phyloP scores from a whole-genome alignment of 1,284 basidiomycete species.

The Dichomitus squalens region DNA sequence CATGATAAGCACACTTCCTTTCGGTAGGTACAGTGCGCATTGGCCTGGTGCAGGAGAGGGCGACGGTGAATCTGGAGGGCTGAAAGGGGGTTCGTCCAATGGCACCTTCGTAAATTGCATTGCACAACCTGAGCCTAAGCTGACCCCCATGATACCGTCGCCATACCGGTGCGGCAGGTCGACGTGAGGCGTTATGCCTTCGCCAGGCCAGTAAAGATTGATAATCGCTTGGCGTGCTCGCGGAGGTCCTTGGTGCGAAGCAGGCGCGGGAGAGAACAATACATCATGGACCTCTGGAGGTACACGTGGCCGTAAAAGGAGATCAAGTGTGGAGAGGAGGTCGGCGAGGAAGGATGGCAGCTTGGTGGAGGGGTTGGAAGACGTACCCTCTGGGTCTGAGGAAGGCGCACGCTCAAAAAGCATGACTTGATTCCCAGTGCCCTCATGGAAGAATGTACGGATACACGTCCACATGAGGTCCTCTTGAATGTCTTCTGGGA shows the following conservation, averaged over 20 bases:
- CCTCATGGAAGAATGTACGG: conserved; percentile 55
- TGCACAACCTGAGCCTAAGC: conserved; percentile 69
- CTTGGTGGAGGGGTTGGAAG: conserved; percentile 27
- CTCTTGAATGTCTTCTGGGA: conserved; percentile 54
- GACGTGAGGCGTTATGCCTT: conserved; percentile 80
- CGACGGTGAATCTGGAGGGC: no score
- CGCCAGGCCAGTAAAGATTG: conserved; percentile 77
- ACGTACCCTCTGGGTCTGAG: background rate
- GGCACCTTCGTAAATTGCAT: conserved; percentile 61
- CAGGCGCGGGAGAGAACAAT: conserved; percentile 49
- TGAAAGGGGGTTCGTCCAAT: background rate
- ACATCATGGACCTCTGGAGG: conserved; percentile 49
- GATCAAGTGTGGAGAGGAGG: conserved; percentile 54
- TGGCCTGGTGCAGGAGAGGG: background rate
- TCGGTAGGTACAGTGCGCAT: conserved; percentile 58
- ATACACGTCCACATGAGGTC: conserved; percentile 56
- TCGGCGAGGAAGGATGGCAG: conserved; percentile 57
- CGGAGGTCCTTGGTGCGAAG: conserved; percentile 29
- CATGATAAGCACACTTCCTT: conserved; percentile 69
- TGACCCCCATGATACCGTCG: conserved; percentile 81
- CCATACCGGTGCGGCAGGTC: conserved; percentile 76
- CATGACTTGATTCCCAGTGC: conserved; percentile 72
- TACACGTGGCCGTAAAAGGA: conserved; percentile 49
- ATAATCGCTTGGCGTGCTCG: conserved; percentile 76
- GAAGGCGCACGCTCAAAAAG: conserved; percentile 59